Base-by-base conservation (phyloP, 2,329 filamentous ascomycete species). In the Colletotrichum tropicicola region DNA sequence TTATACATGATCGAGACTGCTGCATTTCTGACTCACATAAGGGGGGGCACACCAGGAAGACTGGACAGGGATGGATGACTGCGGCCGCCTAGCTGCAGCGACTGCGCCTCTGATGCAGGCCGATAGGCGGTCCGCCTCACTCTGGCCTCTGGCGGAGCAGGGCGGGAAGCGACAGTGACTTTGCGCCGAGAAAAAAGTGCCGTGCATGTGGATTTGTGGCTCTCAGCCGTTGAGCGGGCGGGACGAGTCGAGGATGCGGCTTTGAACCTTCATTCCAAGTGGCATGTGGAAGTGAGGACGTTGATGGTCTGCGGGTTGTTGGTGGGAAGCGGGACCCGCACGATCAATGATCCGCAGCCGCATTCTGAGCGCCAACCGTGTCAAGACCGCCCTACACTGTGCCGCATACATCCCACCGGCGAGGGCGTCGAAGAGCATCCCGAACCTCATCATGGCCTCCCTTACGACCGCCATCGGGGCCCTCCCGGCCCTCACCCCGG, bases 91-190 rank as follows among this genome's bases (percentile, higher is more conserved):
- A 12, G 39, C n/a, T 43, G 39, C n/a, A 43, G 54, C n/a, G 21
- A n/a, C 59, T 58, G 59, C 37, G 59, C 59, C 59, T 63, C 45
- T n/a, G 23, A 19, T 28, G 54, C 45, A 48, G 57, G 37, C 57
- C 37, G 30, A 23, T 19, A 10, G 35, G 35, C 47, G 30, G 48
- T 4, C 35, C 28, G 56, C 60, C 56, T 64, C 60, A 64, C 48
- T 41, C 32, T 48, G 17, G 43, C 27, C 32, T 35, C 49, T 30
- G 30, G 41, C 51, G 49, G 6, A 35, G 27, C 12, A 25, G 27
- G 55, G 48, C 55, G 47, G 60, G 41, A 48, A 51, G 48, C 44
- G n/a, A 56, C 60, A 60, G 47, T 30, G 21, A 35, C 41, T 39
- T 28, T 49, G 19, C 17, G 5, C 43, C 15, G 19, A 32, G 7